A percentile compares a stretch with the other conserved stretches of the same genome.
phyloP scores from a whole-genome alignment of 2,329 filamentous ascomycete species.

The Beauveria scarabaeidicola region DNA sequence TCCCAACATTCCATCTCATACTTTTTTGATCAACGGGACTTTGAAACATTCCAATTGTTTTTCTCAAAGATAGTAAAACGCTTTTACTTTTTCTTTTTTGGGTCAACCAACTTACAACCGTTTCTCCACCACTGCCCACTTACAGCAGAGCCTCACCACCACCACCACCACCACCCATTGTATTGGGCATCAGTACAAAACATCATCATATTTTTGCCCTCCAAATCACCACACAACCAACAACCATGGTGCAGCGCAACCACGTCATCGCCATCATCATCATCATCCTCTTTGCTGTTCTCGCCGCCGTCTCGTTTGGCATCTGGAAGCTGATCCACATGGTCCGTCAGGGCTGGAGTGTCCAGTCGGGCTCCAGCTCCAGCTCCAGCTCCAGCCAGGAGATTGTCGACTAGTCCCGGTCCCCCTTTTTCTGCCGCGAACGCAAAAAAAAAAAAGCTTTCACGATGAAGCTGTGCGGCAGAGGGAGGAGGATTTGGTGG shows the following conservation, averaged over 20 bases:
- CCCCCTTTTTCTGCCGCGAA: neutral
- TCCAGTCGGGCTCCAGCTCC: conserved; percentile 24
- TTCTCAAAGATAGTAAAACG: neutral
- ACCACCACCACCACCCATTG: neutral
- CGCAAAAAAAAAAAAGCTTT: no score
- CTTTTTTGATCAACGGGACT: neutral
- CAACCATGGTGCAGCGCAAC: conserved; percentile 52
- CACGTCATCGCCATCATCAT: conserved; percentile 61
- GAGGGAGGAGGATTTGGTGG: neutral
- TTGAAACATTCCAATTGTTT: neutral
- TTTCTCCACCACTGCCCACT: neutral
- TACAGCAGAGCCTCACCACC: neutral
- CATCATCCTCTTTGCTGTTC: conserved; percentile 56
- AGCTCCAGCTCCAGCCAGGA: conserved; percentile 19
- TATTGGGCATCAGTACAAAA: conserved; percentile 8
- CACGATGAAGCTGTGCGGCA: neutral
- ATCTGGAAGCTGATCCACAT: conserved; percentile 53
- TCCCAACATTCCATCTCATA: conserved; percentile 3
- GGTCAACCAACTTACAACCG: neutral
- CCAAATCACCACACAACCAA: conserved; percentile 17
- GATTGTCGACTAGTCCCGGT: conserved; percentile 16
- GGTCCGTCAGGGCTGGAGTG: conserved; percentile 36
- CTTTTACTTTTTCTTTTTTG: neutral
- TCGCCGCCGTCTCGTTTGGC: conserved; percentile 53
- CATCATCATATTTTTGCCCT: neutral